Base-by-base conservation (phyloP, 768 basidiomycete species). In the Tephrocybe sp. region DNA sequence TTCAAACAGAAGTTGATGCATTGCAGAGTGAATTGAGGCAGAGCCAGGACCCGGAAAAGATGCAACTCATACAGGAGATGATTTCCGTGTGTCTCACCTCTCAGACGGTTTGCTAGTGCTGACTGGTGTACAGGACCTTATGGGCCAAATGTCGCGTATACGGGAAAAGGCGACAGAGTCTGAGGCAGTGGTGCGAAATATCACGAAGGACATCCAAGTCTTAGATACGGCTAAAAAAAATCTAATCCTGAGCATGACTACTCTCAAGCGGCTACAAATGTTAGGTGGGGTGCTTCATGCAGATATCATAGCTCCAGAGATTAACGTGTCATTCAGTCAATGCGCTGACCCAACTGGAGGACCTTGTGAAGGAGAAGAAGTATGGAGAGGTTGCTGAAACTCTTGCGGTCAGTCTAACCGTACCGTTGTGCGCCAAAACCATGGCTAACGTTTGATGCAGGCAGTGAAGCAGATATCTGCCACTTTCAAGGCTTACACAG, bases 141-240 rank as follows among this genome's bases (percentile, higher is more conserved):
- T 98, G 42, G 86, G 88, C 23, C 96, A 98, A 72, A 96, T 98
- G 84, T 94, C 89, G 32, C 88, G 89, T 50, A 97, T 98, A 58
- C 83, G 93, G 38, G 94, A 98, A 70, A 98, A 98, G 65, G 94
- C 96, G 0, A 90, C 93, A 1, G 97, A 99, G 65, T 94, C 93
- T 2, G 97, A 98, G 62, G 93, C 93, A 1, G 92, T 98, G 42
- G 97, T 98, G 21, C 80, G 89, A 47, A 85, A 92, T 59, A 97
- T 98, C 58, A 99, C 97, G 2, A 88, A 90, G 58, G 97, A 99
- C 68, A 98, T 99, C 42, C 95, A 98, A 65, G 82, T 88, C 4
- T 77, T 99, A 26, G 97, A 98, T 66, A 72, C 90, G 30, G 94
- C 93, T 15, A 98, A 98, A 79, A 87, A 85, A 71, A 97, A 98